Evolutionary conservation across 768 basidiomycete genomes (phyloP), one percentile per base, ranked within the genome.

Genomic region (Serendipita sp.): DNA sequence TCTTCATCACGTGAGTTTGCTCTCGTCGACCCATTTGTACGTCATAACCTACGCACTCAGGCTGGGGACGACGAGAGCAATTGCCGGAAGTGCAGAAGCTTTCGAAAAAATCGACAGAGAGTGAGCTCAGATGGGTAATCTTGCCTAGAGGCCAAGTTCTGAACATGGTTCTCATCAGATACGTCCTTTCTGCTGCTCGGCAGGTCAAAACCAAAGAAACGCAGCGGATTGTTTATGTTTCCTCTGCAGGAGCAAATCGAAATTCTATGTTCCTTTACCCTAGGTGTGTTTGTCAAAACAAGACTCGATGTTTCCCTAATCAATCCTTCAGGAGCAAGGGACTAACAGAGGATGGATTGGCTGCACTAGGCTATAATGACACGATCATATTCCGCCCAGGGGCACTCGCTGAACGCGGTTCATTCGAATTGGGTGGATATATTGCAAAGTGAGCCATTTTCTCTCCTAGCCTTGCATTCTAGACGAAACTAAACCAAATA

Each of bases 21-120:
- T 41, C 7, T 13, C 23, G 1, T 23, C 23, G 23, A 23, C 23
- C 23, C 30, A 15, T 13, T 54, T 66, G 35, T 58, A 47, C 13
- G 41, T 41, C 32, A 66, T 28, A 10, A 66, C 15, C 3, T 15
- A 23, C 2, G 45, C 62, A 7, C 44, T 28, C 66, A 83, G 83
- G 1, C 73, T 91, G 7, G 89, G 88, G 5, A 90, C 88, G 18
- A 84, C 83, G 11, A 77, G 74, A 30, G 80, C 78, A 15, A 66
- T 36, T 15, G 88, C 87, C 0, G 87, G 87, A 2, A 80, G 84
- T 67, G 80, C 79, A 0, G 81, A 78, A 41, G 79, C 79, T 7
- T 91, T 89, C 67, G 84, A 85, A 70, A 86, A 82, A 75, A 88
- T 91, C 65, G 89, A 90, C 69, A 76, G 85, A 72, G 84, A 87